Percentiles rank a stretch among this genome's conserved stretches.
phyloP scores from a whole-genome alignment of 345 rosid genomes.

The Mangifera indica region DNA sequence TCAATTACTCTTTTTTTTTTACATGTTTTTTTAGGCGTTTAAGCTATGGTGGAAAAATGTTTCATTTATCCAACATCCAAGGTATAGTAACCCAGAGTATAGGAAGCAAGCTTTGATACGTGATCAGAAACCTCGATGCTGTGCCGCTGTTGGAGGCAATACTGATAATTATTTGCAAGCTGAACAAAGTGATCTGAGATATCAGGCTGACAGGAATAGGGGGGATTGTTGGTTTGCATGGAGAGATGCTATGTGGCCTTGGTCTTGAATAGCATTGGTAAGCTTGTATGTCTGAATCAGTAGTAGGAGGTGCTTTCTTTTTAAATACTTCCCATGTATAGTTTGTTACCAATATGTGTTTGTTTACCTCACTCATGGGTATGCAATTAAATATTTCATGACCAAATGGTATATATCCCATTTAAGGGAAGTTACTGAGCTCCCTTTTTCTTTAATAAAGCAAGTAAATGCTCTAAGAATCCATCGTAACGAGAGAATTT shows the following conservation, averaged over 20 bases:
- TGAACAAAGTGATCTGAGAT: constrained; percentile 22
- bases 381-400: background rate
- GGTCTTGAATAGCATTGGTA: constrained; percentile 46
- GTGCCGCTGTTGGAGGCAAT: constrained; percentile 27
- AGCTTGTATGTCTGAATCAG: background rate
- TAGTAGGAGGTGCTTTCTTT: background rate
- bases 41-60: constrained; percentile 90
- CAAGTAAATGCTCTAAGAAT: background rate
- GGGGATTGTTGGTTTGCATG: constrained; percentile 57
- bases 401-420: background rate
- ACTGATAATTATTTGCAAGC: constrained; percentile 14
- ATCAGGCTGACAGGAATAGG: constrained; percentile 15
- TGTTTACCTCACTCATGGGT: background rate
- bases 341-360: background rate
- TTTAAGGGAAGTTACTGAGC: background rate
- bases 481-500: background rate
- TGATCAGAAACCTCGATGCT: constrained; percentile 51
- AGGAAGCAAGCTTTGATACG: constrained; percentile 57
- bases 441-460: background rate
- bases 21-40: constrained; percentile 53
- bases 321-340: background rate
- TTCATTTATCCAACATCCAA: constrained; percentile 72
- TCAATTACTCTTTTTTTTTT: background rate
- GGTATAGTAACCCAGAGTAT: constrained; percentile 55
- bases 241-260: constrained; percentile 95